Percentiles rank a stretch among this genome's conserved stretches.
These are phyloP conservation scores for Phytophthora kernoviae DNA, from an alignment of 352 stramenopile genomes.

Conservation along the genomic window DNA sequence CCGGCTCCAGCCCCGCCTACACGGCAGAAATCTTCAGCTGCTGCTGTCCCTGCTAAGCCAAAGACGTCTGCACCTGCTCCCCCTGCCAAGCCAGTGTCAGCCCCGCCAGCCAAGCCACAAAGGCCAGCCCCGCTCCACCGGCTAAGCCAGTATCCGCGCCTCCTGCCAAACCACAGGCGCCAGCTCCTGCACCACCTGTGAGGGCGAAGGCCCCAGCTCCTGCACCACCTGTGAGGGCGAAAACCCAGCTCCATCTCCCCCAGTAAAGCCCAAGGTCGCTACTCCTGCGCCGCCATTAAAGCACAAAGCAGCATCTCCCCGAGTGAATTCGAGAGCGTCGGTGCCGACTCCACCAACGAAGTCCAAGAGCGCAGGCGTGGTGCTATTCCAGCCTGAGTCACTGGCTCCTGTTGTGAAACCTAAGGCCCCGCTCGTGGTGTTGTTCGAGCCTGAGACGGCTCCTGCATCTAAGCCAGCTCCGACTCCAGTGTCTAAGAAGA, in stretches of 20 bases:
- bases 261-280: background rate
- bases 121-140: conserved; percentile 4
- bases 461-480: conserved; percentile 9
- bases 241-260: background rate
- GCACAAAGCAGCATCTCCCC: conserved; percentile 19
- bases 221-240: background rate
- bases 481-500: conserved; percentile 14
- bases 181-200: conserved; percentile 1
- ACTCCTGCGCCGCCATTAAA: conserved; percentile 2
- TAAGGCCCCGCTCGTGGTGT: conserved; percentile 29
- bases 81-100: too few species aligned
- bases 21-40: conserved; percentile 9
- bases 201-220: background rate
- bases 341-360: conserved; percentile 11
- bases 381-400: conserved; percentile 38
- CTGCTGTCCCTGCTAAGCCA: conserved; percentile 18
- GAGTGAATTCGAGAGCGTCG: conserved; percentile 12
- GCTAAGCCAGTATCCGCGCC: conserved; percentile 5
- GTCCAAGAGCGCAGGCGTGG: conserved; percentile 28
- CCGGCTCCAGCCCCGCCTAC: conserved; percentile 7
- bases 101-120: conserved; percentile 13
- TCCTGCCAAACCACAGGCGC: conserved; percentile 9
- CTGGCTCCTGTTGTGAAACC: conserved; percentile 33
- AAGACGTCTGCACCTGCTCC: conserved; percentile 14
- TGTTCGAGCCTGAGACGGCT: conserved; percentile 35